Conservation (phyloP, 805 yeast species). For the Wickerhamiella parazyma region DNA sequence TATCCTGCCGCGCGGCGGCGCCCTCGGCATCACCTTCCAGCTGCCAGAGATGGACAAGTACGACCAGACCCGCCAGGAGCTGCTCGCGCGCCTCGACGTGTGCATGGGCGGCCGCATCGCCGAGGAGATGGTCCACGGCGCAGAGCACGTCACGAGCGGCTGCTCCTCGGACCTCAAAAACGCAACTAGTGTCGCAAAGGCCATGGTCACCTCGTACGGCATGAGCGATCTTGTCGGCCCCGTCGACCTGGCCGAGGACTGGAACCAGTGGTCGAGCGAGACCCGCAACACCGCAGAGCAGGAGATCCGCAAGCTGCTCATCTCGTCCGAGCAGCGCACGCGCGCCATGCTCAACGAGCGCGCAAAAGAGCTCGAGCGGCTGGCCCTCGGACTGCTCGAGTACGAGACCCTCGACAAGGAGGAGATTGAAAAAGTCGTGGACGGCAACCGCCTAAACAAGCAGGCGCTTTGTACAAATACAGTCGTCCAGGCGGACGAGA, state of each 20-base stretch:
- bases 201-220: slow-evolving; percentile 94
- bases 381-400: slow-evolving; percentile 87
- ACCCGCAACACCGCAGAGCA: slow-evolving; percentile 83
- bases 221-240: slow-evolving; percentile 94
- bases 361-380: slow-evolving; percentile 58
- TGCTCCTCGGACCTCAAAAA: slow-evolving; percentile 81
- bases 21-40: slow-evolving; percentile 93
- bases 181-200: slow-evolving; percentile 88
- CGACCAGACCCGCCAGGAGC: slow-evolving; percentile 79
- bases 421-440: slow-evolving; percentile 76
- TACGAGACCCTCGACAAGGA: slow-evolving; percentile 87
- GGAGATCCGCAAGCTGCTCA: slow-evolving; percentile 66
- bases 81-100: slow-evolving; percentile 84
- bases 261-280: slow-evolving; percentile 90
- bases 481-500: slow-evolving; percentile 40
- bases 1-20: slow-evolving; percentile 90
- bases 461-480: slow-evolving; percentile 66
- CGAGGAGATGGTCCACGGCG: slow-evolving; percentile 83
- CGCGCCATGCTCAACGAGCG: slow-evolving; percentile 48
- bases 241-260: slow-evolving; percentile 71
- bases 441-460: slow-evolving; percentile 54
- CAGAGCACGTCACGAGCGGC: slow-evolving; percentile 87
- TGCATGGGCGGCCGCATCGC: slow-evolving; percentile 99
- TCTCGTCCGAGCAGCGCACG: slow-evolving; percentile 69
- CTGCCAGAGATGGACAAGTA: slow-evolving; percentile 97